phyloP scores from a whole-genome alignment of 176 grass and related monocot genomes.

The Cocos nucifera region DNA sequence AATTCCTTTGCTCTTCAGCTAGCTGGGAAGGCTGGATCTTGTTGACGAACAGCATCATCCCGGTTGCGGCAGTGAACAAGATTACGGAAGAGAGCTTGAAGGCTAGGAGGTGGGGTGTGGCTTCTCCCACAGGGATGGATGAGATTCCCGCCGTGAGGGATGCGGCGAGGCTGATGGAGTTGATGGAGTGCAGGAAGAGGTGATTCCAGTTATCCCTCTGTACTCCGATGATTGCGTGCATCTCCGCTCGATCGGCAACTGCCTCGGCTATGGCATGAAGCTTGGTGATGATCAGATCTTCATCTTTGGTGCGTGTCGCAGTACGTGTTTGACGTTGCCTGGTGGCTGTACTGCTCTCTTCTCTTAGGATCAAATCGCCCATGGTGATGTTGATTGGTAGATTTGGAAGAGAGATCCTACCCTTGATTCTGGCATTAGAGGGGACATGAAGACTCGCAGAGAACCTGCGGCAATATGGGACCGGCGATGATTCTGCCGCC shows the following conservation, averaged over 20 bases:
- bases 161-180: conserved; percentile 36
- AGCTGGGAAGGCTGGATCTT: conserved; percentile 64
- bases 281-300: conserved; percentile 7
- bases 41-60: conserved; percentile 29
- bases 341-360: too few relatives aligned
- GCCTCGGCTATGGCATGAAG: conserved; percentile 35
- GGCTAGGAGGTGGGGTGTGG: neutral
- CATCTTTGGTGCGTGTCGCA: neutral
- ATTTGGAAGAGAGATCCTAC: too few relatives aligned
- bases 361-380: too few relatives aligned
- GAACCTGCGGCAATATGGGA: too few relatives aligned
- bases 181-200: conserved; percentile 54
- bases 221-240: neutral
- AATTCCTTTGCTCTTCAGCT: conserved; percentile 59
- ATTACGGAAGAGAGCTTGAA: conserved; percentile 21
- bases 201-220: conserved; percentile 75
- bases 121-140: neutral
- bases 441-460: too few relatives aligned
- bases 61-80: conserved; percentile 20
- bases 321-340: too few relatives aligned
- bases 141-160: conserved; percentile 33
- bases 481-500: too few relatives aligned
- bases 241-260: conserved; percentile 24
- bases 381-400: too few relatives aligned
- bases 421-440: too few relatives aligned